Evolutionary conservation across 352 stramenopile genomes (phyloP).

Genomic region (Discostella stelligera): DNA sequence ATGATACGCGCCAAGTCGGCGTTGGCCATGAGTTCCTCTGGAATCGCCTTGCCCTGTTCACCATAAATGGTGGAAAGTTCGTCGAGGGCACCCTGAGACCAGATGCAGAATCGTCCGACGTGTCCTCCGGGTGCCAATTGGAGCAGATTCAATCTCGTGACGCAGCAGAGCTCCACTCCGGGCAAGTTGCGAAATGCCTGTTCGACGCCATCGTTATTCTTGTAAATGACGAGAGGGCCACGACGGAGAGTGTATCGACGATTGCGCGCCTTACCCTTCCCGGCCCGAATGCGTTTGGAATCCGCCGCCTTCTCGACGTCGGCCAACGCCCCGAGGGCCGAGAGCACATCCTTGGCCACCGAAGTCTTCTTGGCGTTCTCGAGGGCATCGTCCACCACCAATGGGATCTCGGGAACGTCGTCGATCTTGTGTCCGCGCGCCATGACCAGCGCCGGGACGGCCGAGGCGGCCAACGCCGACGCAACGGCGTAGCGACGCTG

Average conservation of each 20-base stretch:
- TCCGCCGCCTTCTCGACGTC: conserved; percentile 97
- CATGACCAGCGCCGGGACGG: conserved; percentile 95
- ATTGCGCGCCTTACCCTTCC: conserved; percentile 99
- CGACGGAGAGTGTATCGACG: conserved; percentile 93
- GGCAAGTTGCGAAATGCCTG: conserved; percentile 97
- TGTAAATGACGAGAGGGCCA: conserved; percentile 96
- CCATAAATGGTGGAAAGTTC: conserved; percentile 96
- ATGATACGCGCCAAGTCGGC: conserved; percentile 98
- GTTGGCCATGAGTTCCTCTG: conserved; percentile 94
- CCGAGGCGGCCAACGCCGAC: conserved; percentile 95
- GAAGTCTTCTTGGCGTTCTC: conserved; percentile 94
- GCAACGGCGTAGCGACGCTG: conserved; percentile 96
- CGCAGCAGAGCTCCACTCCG: conserved; percentile 95
- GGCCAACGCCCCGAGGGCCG: conserved; percentile 90
- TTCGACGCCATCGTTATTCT: conserved; percentile 88
- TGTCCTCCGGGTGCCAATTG: conserved; percentile 97
- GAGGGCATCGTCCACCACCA: conserved; percentile 93
- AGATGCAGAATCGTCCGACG: conserved; percentile 98
- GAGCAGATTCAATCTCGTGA: conserved; percentile 97
- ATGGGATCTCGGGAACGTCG: conserved; percentile 93
- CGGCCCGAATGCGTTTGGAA: conserved; percentile 96
- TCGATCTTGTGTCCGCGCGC: conserved; percentile 97
- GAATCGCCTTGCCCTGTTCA: conserved; percentile 90
- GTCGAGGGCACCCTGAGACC: conserved; percentile 96
- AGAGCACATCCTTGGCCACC: conserved; percentile 92